Evolutionary conservation across 352 stramenopile species (phyloP), one percentile per base, ranked within the genome.

Genomic region (Elongisporangium prolatum): DNA sequence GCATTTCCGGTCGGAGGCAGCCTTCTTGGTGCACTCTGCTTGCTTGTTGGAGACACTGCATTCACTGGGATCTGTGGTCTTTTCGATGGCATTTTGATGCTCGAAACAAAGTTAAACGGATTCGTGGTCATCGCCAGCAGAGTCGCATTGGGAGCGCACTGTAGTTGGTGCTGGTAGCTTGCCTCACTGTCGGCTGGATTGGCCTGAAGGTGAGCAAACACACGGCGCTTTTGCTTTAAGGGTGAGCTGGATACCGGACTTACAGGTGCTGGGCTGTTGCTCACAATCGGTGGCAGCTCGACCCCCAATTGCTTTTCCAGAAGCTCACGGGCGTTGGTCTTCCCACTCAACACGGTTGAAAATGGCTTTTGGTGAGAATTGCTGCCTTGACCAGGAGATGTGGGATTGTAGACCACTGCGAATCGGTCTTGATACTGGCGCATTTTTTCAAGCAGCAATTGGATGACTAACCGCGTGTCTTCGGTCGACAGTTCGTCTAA

Each of bases 401-500:
- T 13, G 20, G 52, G 63, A 9, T 62, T 58, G 25, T 82, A 84
- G 2, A 86, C 55, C 21, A 71, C 56, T 18, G 79, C 74, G 8
- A 88, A 69, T 38, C 71, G 67, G 7, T 77, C 52, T 67, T 91
- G 82, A 54, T 88, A 88, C 3, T 67, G 37, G n/a, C 68, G 69
- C 63, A 89, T 77, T 51, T 88, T 89, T 34, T 84, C 77, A 8
- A 91, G 53, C 7, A 91, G 49, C 40, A 91, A 80, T n/a, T 64
- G 48, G 5, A 91, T 52, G 13, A 89, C 67, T 11, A 71, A 57
- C 2, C 68, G 72, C n/a, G 60, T 69, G 11, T 88, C 75, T 10
- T 74, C 58, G 4, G 61, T 59, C 2, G 69, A 78, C 10, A 91
- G 61, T 48, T 89, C 79, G 18, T 91, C 77, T 21, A 88, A 59